A percentile compares a stretch with the other conserved stretches of the same genome.
These are phyloP conservation scores for Hibiscus syriacus DNA, from an alignment of 345 rosid species.

Conservation along the genomic window DNA sequence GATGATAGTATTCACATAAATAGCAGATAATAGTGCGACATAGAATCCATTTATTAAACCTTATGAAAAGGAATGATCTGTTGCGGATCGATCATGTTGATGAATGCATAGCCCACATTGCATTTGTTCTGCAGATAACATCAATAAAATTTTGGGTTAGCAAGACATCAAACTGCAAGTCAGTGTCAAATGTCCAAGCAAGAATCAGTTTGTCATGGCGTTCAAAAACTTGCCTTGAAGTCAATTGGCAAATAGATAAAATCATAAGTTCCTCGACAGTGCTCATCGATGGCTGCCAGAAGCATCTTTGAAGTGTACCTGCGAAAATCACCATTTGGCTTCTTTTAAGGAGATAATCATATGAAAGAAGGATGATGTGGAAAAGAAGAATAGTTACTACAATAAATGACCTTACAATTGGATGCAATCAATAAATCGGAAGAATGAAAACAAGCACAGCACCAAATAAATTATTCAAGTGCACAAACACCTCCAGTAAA, in stretches of 20 bases:
- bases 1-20: neutral
- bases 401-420: neutral
- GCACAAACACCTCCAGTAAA: neutral
- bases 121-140: slow-evolving; percentile 64
- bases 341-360: neutral
- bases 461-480: neutral
- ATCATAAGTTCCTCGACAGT: slow-evolving; percentile 70
- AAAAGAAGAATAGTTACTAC: neutral
- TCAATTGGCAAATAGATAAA: slow-evolving; percentile 78
- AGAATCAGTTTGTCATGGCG: slow-evolving; percentile 1
- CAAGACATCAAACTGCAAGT: neutral
- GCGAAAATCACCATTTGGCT: slow-evolving; percentile 13
- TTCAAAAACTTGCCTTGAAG: slow-evolving; percentile 61
- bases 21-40: neutral
- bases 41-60: slow-evolving; percentile 28
- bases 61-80: slow-evolving; percentile 67
- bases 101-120: slow-evolving; percentile 90
- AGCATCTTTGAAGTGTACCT: slow-evolving; percentile 88
- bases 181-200: neutral
- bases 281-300: slow-evolving; percentile 72
- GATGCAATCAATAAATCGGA: neutral
- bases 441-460: neutral
- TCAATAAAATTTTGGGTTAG: slow-evolving; percentile 1
- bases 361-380: neutral
- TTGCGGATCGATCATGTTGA: slow-evolving; percentile 72